Evolutionary conservation across 2,329 filamentous ascomycete species (phyloP), one percentile per base, ranked within the genome.

Genomic region (Aspergillus sp.): DNA sequence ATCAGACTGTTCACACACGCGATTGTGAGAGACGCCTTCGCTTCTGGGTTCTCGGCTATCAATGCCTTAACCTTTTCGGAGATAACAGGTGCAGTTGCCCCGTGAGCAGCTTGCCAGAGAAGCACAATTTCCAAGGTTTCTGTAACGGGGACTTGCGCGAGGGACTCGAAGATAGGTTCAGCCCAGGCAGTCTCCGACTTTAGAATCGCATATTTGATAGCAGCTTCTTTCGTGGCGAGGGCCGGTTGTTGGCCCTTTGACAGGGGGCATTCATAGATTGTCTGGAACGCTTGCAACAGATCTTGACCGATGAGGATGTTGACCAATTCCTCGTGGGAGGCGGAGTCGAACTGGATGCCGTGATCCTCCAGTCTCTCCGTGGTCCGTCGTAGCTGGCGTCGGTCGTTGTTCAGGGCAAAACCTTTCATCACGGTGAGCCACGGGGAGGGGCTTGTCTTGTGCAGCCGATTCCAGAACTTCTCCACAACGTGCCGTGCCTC

Each of bases 1-100:
- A 97, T 80, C 21, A 97, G 78, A 5, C 78, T 75, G 64, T 97
- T 96, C 62, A 97, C 85, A 5, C 88, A 91, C 3, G 80, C 73
- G 5, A 85, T 85, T 50, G 89, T 86, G 0, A 91, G 84, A 5
- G 76, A 70, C 3, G 80, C 60, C 14, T 74, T 72, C 29, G 71
- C 50, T 14, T 51, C 76, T 67, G 52, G 79, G 69, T 55, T 78
- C 68, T 48, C 74, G 63, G 56, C 76, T n/a, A 77, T 70, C 79
- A 91, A 87, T 17, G 86, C 78, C 41, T 82, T 76, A 54, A 94
- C 82, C 83, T 92, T 91, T 58, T 85, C 82, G 50, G 84, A 81
- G 54, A 92, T 79, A 65, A 90, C 85, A 68, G 90, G 84, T 1
- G 88, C 82, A 1, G 85, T 84, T 65, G 87, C 88, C 17, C 86